These are phyloP conservation scores for Aquilaria sinensis DNA, from an alignment of 345 rosid species.

Conservation along the genomic window DNA sequence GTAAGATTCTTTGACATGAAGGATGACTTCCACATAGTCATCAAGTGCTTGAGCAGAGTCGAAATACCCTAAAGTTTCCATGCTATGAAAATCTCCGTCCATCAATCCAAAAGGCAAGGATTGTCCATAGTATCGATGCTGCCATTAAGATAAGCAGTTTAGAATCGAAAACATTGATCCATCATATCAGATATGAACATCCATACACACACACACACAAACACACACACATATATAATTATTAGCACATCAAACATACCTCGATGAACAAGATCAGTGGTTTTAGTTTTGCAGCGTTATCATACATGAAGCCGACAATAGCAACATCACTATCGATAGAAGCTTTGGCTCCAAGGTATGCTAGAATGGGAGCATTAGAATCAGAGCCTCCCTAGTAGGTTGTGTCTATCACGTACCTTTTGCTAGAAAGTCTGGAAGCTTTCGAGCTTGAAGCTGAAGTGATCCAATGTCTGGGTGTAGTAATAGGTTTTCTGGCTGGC, in stretches of 20 bases:
- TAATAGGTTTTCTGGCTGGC: conserved; percentile 22
- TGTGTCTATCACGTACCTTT: conserved; percentile 28
- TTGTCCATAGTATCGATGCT: conserved; percentile 44
- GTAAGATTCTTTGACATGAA: not conserved
- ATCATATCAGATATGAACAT: too few relatives aligned
- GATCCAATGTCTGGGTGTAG: conserved; percentile 45
- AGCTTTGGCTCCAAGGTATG: conserved; percentile 29
- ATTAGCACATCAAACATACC: conserved; percentile 16
- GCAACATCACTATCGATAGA: not conserved
- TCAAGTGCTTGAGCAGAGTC: too few relatives aligned
- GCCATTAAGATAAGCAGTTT: not conserved
- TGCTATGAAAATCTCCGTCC: conserved; percentile 35
- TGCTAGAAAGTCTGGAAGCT: conserved; percentile 30
- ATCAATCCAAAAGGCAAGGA: conserved; percentile 44
- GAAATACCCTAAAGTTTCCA: conserved; percentile 23
- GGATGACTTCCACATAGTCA: too few relatives aligned
- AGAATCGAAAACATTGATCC: too few relatives aligned
- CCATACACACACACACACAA: too few relatives aligned
- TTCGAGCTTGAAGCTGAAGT: conserved; percentile 39
- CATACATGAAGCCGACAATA: conserved; percentile 20
- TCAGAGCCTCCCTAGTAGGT: conserved; percentile 37
- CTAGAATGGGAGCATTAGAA: conserved; percentile 29
- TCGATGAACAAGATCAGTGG: conserved; percentile 32
- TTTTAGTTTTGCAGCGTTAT: conserved; percentile 25
- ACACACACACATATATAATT: too few relatives aligned